These are phyloP conservation scores for Populus nigra DNA, from an alignment of 345 rosid genomes.

Conservation along the genomic window DNA sequence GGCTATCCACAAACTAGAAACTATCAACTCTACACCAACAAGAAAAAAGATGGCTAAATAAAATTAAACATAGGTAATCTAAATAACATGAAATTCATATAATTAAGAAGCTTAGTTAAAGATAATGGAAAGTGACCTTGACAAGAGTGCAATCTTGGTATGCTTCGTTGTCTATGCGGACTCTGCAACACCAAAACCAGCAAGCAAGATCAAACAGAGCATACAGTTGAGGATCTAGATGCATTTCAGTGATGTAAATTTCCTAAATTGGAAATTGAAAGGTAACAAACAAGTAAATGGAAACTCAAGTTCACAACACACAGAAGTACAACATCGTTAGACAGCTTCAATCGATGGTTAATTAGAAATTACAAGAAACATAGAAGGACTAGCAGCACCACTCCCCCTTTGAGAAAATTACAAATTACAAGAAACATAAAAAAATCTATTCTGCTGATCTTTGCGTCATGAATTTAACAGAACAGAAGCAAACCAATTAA, in stretches of 20 bases:
- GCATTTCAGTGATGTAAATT: too few relatives aligned
- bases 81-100: background rate
- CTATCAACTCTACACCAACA: background rate
- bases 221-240: background rate
- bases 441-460: too few relatives aligned
- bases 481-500: too few relatives aligned
- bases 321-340: background rate
- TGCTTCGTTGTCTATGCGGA: slow-evolving; percentile 79
- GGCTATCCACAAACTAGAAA: background rate
- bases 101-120: background rate
- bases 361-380: too few relatives aligned
- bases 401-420: too few relatives aligned
- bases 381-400: background rate
- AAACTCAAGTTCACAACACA: background rate
- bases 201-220: background rate
- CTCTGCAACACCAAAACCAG: slow-evolving; percentile 45
- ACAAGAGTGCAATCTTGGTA: slow-evolving; percentile 76
- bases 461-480: background rate
- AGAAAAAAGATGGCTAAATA: background rate
- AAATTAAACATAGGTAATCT: background rate
- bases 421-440: background rate
- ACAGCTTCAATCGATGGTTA: background rate
- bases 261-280: too few relatives aligned
- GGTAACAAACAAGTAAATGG: too few relatives aligned
- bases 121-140: slow-evolving; percentile 46